Percentiles rank a stretch among this genome's conserved stretches.
These are phyloP conservation scores for Cynara cardunculus DNA, from an alignment of 129 eudicot genomes.

Conservation along the genomic window DNA sequence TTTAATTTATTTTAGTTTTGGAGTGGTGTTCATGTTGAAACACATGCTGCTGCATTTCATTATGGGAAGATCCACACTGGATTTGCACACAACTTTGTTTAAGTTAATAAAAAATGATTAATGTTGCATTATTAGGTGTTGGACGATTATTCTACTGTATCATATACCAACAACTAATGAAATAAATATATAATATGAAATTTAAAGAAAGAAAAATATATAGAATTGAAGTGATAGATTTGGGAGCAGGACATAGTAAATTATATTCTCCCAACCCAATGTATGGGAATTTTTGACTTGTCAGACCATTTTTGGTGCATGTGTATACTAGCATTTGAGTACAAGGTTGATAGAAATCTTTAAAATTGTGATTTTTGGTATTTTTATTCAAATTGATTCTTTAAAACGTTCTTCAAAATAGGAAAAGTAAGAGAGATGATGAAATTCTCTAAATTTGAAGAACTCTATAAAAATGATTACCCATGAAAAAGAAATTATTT, in stretches of 20 bases:
- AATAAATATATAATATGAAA: neutral
- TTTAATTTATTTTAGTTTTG: neutral
- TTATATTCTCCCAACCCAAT: slow-evolving; percentile 10
- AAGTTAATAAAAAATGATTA: neutral
- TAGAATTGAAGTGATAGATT: neutral
- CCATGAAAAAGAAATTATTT: too few species aligned
- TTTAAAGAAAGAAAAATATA: neutral
- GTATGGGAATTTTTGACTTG: slow-evolving; percentile 26
- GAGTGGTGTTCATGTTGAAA: slow-evolving; percentile 36
- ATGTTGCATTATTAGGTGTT: neutral
- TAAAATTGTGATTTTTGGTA: too few species aligned
- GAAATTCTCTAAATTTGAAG: too few species aligned
- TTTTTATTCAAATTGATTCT: too few species aligned
- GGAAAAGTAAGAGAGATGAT: too few species aligned
- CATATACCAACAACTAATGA: neutral
- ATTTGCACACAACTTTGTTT: slow-evolving; percentile 21
- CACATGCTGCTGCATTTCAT: slow-evolving; percentile 25
- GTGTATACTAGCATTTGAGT: neutral
- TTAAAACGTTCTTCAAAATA: too few species aligned
- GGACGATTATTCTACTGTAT: neutral
- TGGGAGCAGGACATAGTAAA: slow-evolving; percentile 4
- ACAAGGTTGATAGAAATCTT: too few species aligned
- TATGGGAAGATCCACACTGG: slow-evolving; percentile 30
- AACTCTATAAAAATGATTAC: too few species aligned
- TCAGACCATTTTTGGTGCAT: slow-evolving; percentile 12